A percentile compares a stretch with the other conserved stretches of the same genome.
Conservation (phyloP, 352 stramenopile species). For the Phytophthora idaei region DNA sequence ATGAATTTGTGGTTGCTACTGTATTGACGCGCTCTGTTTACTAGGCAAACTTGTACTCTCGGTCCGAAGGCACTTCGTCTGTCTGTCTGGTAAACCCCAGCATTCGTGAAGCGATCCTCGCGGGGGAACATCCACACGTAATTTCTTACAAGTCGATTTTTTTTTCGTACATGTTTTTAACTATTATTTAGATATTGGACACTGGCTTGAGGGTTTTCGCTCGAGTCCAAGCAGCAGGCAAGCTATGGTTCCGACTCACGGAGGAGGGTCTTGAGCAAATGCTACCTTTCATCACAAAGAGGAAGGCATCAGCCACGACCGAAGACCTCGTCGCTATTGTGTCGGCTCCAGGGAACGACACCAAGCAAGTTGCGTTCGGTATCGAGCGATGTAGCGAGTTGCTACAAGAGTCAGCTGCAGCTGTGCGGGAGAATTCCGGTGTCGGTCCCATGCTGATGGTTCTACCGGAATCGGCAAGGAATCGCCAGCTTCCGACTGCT, state of each 20-base stretch:
- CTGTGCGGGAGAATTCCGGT: slow-evolving; percentile 42
- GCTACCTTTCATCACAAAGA: slow-evolving; percentile 85
- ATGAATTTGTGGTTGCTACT: neutral
- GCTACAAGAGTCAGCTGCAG: slow-evolving; percentile 38
- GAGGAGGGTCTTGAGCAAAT: slow-evolving; percentile 81
- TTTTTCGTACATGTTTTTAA: neutral
- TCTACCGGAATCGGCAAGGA: slow-evolving; percentile 7
- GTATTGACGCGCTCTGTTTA: slow-evolving; percentile 4
- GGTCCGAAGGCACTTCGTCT: slow-evolving; percentile 67
- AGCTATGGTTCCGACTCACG: slow-evolving; percentile 72
- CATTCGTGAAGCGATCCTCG: slow-evolving; percentile 58
- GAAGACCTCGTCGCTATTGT: slow-evolving; percentile 33
- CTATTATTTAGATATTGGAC: slow-evolving; percentile 69
- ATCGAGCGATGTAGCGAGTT: slow-evolving; percentile 38
- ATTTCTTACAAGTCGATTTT: neutral
- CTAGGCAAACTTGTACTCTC: slow-evolving; percentile 64
- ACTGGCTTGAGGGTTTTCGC: slow-evolving; percentile 90
- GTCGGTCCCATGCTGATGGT: slow-evolving; percentile 55
- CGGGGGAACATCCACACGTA: slow-evolving; percentile 58
- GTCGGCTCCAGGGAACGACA: slow-evolving; percentile 23
- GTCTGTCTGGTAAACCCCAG: slow-evolving; percentile 67
- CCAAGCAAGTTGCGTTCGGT: slow-evolving; percentile 38
- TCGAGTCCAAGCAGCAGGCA: slow-evolving; percentile 53
- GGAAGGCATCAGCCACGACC: slow-evolving; percentile 30
- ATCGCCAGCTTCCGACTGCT: slow-evolving; percentile 30